phyloP scores from a whole-genome alignment of 768 basidiomycete genomes.

The Flagelloscypha sp. region DNA sequence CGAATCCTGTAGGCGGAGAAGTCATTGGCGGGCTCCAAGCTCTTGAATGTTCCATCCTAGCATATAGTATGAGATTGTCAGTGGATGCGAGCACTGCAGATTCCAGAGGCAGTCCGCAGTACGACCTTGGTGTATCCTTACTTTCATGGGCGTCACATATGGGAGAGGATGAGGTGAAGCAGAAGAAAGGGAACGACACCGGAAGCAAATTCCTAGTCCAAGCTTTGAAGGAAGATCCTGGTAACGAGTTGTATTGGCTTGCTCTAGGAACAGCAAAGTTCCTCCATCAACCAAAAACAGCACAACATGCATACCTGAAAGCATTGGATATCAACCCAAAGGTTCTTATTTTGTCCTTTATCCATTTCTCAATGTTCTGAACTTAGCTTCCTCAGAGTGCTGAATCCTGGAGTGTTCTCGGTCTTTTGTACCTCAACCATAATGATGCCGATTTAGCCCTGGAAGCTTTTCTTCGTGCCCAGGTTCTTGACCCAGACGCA shows the following conservation, averaged over 20 bases:
- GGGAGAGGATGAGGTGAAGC: slow-evolving; percentile 25
- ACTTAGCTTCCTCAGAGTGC: slow-evolving; percentile 44
- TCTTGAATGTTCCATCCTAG: slow-evolving; percentile 48
- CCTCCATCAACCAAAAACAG: slow-evolving; percentile 53
- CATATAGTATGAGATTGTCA: no score
- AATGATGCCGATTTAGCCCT: slow-evolving; percentile 77
- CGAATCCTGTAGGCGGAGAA: slow-evolving; percentile 13
- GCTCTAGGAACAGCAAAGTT: slow-evolving; percentile 73
- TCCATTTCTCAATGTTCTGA: slow-evolving; percentile 1
- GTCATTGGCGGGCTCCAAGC: slow-evolving; percentile 24
- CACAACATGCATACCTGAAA: slow-evolving; percentile 89
- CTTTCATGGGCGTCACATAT: slow-evolving; percentile 35
- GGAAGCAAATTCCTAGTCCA: slow-evolving; percentile 51
- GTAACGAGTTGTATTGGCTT: slow-evolving; percentile 72
- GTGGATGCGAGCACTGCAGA: no score
- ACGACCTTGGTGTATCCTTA: slow-evolving; percentile 64
- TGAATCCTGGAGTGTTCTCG: slow-evolving; percentile 78
- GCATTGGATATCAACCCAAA: slow-evolving; percentile 82
- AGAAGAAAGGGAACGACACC: slow-evolving; percentile 29
- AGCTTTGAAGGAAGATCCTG: slow-evolving; percentile 66
- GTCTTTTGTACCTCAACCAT: slow-evolving; percentile 76
- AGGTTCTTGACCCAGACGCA: slow-evolving; percentile 88
- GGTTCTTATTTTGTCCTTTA: slow-evolving; percentile 30
- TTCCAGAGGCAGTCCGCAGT: slow-evolving; percentile 53
- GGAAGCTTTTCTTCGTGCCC: slow-evolving; percentile 79